phyloP scores from a whole-genome alignment of 495 filamentous ascomycete species.

The Coniosporium apollinis region DNA sequence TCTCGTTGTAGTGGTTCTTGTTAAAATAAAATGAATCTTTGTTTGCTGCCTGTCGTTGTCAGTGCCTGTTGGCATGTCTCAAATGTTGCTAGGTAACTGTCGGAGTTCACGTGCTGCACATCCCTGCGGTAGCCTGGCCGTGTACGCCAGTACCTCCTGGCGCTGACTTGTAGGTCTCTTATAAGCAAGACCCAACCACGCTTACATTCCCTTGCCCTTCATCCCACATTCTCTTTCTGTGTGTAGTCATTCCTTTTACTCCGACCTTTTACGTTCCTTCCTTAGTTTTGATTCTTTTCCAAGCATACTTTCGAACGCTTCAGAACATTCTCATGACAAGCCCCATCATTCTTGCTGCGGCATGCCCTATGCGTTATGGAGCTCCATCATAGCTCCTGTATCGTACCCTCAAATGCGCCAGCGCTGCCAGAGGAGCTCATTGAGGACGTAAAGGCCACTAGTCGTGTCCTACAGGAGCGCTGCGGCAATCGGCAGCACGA shows the following conservation, averaged over 20 bases:
- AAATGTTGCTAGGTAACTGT: too few species aligned
- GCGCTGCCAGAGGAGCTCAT: slow-evolving; percentile 6
- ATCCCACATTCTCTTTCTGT: slow-evolving; percentile 41
- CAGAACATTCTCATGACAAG: slow-evolving; percentile 17
- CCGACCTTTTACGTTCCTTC: slow-evolving; percentile 29
- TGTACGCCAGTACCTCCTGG: too few species aligned
- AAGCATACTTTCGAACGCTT: slow-evolving; percentile 7
- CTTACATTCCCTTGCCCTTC: slow-evolving; percentile 36
- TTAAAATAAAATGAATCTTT: too few species aligned
- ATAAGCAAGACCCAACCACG: slow-evolving; percentile 16
- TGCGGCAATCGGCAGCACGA: slow-evolving; percentile 19
- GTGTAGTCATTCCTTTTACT: slow-evolving; percentile 37
- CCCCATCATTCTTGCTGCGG: slow-evolving; percentile 10
- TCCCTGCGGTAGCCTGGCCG: too few species aligned
- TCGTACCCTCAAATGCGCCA: slow-evolving; percentile 28
- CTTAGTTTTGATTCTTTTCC: slow-evolving; percentile 4
- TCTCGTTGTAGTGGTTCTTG: too few species aligned
- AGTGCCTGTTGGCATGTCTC: too few species aligned
- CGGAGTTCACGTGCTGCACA: too few species aligned
- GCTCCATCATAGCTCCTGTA: slow-evolving; percentile 13
- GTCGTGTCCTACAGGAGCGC: slow-evolving; percentile 19
- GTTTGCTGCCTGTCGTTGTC: too few species aligned
- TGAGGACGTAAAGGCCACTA: slow-evolving; percentile 1
- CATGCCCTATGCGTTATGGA: slow-evolving; percentile 12
- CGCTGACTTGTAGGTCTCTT: too few species aligned